Conservation (phyloP, 1,139 yeast species). For the Candida gigantensis region DNA sequence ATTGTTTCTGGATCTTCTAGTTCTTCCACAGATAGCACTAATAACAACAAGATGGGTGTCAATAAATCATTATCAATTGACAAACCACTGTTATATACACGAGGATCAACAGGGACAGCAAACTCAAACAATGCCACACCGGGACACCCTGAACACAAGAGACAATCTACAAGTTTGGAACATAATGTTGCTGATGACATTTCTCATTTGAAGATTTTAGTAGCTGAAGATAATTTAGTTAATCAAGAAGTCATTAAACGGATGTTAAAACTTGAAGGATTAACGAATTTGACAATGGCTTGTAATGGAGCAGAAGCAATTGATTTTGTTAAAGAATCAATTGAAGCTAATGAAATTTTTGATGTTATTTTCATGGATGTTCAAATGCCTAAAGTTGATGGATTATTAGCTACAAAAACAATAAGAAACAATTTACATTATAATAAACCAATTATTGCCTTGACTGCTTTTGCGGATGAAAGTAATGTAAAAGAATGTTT, state of each 20-base stretch:
- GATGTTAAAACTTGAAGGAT: conserved; percentile 81
- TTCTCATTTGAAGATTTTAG: conserved; percentile 57
- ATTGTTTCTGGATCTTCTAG: conserved; percentile 3
- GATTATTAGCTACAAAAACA: conserved; percentile 74
- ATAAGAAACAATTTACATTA: conserved; percentile 68
- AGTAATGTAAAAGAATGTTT: conserved; percentile 77
- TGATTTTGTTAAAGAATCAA: conserved; percentile 55
- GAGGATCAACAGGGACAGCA: conserved; percentile 61
- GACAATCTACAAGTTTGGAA: too few relatives aligned
- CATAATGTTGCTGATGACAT: conserved; percentile 28
- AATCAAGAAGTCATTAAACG: conserved; percentile 89
- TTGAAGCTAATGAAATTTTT: conserved; percentile 42
- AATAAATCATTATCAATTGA: conserved; percentile 5
- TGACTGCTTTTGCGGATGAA: conserved; percentile 93
- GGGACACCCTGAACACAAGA: too few relatives aligned
- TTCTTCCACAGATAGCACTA: not conserved
- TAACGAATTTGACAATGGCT: conserved; percentile 69
- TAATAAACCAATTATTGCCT: conserved; percentile 79
- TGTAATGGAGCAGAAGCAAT: conserved; percentile 91
- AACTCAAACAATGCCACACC: conserved; percentile 26
- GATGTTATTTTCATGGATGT: conserved; percentile 93
- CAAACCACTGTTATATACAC: conserved; percentile 47
- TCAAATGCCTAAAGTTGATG: conserved; percentile 94
- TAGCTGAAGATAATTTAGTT: conserved; percentile 93
- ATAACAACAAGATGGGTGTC: conserved; percentile 2